Percentiles rank a stretch among this genome's conserved stretches.
Conservation (phyloP, 2,329 filamentous ascomycete genomes). For the Cercospora sp. region DNA sequence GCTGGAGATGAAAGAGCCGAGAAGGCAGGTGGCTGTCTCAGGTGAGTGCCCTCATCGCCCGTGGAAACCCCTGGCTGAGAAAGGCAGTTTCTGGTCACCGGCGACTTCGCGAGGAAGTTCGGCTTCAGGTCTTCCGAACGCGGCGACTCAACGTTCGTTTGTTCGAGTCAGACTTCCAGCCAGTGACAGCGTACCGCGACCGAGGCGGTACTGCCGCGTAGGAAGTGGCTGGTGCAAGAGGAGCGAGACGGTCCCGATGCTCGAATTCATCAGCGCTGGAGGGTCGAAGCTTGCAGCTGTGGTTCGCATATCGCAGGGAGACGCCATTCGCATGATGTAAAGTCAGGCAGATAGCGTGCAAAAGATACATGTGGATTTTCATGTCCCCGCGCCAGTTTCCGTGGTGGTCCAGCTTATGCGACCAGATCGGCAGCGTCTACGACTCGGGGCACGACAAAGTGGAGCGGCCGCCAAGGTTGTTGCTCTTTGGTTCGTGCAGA, state of each 20-base stretch:
- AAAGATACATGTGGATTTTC: background rate
- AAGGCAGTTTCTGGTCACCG: background rate
- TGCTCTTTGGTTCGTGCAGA: background rate
- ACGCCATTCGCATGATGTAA: background rate
- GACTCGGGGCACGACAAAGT: background rate
- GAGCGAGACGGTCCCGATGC: background rate
- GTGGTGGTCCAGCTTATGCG: background rate
- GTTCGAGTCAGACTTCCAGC: conserved; percentile 6
- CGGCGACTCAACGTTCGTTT: background rate
- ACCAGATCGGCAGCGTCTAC: background rate
- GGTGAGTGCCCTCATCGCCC: background rate
- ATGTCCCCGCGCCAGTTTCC: background rate
- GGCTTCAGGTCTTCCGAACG: background rate
- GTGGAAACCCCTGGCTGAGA: background rate
- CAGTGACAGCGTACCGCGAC: background rate
- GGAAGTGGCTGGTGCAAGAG: background rate
- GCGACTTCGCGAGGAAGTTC: background rate
- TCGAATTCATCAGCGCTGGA: background rate
- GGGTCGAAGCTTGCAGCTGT: background rate
- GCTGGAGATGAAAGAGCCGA: conserved; percentile 2
- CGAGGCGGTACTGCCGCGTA: background rate
- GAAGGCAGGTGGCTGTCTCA: background rate
- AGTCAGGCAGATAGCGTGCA: background rate
- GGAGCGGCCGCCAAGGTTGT: background rate
- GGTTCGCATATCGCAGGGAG: background rate